These are phyloP conservation scores for Oldenlandia corymbosa DNA, from an alignment of 257 asterid species.

Conservation along the genomic window DNA sequence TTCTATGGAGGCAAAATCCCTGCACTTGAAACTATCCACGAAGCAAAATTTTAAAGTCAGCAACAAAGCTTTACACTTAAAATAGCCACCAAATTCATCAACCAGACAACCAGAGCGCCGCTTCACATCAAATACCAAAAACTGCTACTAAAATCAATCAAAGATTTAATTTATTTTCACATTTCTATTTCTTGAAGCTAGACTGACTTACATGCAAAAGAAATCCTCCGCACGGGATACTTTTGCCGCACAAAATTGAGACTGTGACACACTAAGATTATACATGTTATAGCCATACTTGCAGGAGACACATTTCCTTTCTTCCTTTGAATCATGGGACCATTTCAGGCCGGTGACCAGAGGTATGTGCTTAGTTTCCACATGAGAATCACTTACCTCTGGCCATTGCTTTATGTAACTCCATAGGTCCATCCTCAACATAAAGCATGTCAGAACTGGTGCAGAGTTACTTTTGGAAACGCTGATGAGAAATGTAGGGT, in stretches of 20 bases:
- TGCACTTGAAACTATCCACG: constrained; percentile 7
- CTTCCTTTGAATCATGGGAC: not conserved
- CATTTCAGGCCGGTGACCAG: not conserved
- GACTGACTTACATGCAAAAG: constrained; percentile 10
- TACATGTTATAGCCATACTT: not conserved
- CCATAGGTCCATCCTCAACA: not conserved
- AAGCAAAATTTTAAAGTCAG: constrained; percentile 10
- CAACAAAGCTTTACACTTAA: not conserved
- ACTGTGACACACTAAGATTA: constrained; percentile 7
- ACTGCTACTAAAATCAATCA: not conserved
- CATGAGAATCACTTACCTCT: not conserved
- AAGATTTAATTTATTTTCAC: constrained; percentile 2
- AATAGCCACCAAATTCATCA: too few species aligned
- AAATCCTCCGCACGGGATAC: constrained; percentile 3
- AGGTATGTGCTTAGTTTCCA: constrained; percentile 6
- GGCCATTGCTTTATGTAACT: not conserved
- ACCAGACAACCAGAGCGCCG: not conserved
- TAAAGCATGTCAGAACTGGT: constrained; percentile 8
- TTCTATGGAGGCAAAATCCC: not conserved
- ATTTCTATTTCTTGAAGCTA: constrained; percentile 16
- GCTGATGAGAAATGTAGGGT: constrained; percentile 17
- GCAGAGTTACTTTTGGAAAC: not conserved
- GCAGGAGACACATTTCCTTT: not conserved
- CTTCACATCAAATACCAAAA: not conserved
- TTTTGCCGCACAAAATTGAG: constrained; percentile 31